Evolutionary conservation across 225 moss, liverwort and hornwort genomes (phyloP).

Genomic region (Antitrichia curtipendula): DNA sequence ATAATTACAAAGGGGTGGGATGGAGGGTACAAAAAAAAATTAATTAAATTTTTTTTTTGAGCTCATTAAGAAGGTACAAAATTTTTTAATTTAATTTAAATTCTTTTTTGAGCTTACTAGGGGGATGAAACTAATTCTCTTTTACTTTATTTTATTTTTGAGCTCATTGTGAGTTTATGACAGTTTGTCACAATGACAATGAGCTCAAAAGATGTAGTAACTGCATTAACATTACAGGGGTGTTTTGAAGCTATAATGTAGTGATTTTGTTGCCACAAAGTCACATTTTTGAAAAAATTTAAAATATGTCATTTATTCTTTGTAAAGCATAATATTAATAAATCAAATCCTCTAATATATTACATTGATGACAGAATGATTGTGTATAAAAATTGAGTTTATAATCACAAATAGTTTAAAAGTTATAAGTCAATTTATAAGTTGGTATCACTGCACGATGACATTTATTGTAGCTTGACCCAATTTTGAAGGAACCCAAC

Average conservation of each 20-base stretch:
- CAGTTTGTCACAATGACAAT: no score
- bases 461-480: fast-evolving
- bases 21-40: no score
- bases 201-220: no score
- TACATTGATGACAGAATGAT: background rate
- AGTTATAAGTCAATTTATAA: background rate
- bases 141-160: no score
- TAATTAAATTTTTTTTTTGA: no score
- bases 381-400: background rate
- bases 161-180: no score
- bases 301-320: background rate
- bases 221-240: no score
- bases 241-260: background rate
- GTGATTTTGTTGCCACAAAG: background rate
- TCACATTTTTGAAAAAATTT: background rate
- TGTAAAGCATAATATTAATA: background rate
- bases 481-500: background rate
- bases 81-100: no score
- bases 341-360: background rate
- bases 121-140: no score
- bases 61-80: no score
- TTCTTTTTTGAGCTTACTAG: no score
- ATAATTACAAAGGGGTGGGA: no score
- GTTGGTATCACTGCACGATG: background rate
- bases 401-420: background rate